phyloP scores from a whole-genome alignment of 2,329 filamentous ascomycete species.

The Colletotrichum lindemuthianum region DNA sequence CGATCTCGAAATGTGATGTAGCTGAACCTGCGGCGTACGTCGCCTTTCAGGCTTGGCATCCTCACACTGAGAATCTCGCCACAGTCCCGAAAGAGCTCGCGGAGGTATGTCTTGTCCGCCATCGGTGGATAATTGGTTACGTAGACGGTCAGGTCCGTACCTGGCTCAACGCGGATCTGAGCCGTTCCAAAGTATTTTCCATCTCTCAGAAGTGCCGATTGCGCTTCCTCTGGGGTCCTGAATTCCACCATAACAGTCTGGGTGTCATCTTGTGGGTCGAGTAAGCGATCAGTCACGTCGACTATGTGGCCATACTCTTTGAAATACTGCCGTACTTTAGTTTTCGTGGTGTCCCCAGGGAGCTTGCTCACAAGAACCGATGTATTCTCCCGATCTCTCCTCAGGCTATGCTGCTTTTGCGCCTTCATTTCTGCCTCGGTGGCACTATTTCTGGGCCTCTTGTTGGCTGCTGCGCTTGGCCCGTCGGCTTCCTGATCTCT shows the following conservation, averaged over 20 bases:
- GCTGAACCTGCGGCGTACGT: conserved; percentile 90
- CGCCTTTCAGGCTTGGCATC: conserved; percentile 90
- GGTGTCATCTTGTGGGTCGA: conserved; percentile 52
- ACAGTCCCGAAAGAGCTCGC: conserved; percentile 75
- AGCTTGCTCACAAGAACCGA: conserved; percentile 85
- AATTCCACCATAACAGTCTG: conserved; percentile 87
- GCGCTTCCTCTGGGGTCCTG: conserved; percentile 79
- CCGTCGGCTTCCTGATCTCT: conserved; percentile 67
- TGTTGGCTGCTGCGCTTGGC: conserved; percentile 64
- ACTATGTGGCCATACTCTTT: conserved; percentile 88
- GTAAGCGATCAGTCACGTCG: conserved; percentile 73
- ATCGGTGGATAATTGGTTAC: conserved; percentile 89
- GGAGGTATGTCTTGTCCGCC: conserved; percentile 77
- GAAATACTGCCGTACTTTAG: conserved; percentile 87
- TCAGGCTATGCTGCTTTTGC: conserved; percentile 55
- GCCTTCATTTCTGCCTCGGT: conserved; percentile 45
- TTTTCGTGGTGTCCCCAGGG: conserved; percentile 74
- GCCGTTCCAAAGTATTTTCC: conserved; percentile 80
- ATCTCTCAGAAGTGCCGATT: conserved; percentile 82
- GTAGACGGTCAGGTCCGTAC: conserved; percentile 83
- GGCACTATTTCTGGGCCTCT: conserved; percentile 70
- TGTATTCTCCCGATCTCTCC: conserved; percentile 90
- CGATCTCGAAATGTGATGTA: conserved; percentile 87
- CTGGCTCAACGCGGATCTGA: conserved; percentile 78
- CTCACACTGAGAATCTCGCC: conserved; percentile 87